These are phyloP conservation scores for Wickerhamomyces alni DNA, from an alignment of 805 yeast genomes.

Conservation along the genomic window DNA sequence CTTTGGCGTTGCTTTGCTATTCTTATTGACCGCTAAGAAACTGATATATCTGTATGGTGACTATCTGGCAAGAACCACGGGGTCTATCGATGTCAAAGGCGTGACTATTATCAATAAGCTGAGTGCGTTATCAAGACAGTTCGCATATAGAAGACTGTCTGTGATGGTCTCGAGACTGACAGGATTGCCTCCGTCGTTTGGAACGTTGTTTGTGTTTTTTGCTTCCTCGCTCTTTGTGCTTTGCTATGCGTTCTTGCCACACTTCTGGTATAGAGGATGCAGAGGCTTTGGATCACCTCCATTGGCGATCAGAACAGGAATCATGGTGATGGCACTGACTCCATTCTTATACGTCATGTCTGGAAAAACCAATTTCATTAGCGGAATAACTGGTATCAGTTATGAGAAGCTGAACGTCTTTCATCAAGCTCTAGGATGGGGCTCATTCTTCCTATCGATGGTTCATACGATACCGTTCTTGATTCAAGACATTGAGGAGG, in stretches of 20 bases:
- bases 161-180: constrained; percentile 25
- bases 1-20: constrained; percentile 11
- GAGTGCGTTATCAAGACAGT: constrained; percentile 25
- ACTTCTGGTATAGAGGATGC: constrained; percentile 46
- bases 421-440: constrained; percentile 37
- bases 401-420: constrained; percentile 48
- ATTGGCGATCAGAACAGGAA: constrained; percentile 45
- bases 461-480: constrained; percentile 49
- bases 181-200: constrained; percentile 34
- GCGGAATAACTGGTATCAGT: constrained; percentile 44
- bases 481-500: constrained; percentile 39
- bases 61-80: constrained; percentile 6
- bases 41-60: constrained; percentile 9
- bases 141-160: constrained; percentile 30
- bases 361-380: constrained; percentile 47
- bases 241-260: constrained; percentile 35
- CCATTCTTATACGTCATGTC: constrained; percentile 46
- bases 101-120: constrained; percentile 11
- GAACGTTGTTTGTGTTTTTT: constrained; percentile 27
- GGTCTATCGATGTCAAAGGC: background rate
- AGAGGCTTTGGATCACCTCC: constrained; percentile 56
- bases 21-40: constrained; percentile 6
- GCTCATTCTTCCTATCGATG: constrained; percentile 37
- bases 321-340: constrained; percentile 42
- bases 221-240: constrained; percentile 29